Base-by-base conservation (phyloP, 2,329 filamentous ascomycete species). In the Calonectria hongkongensis region DNA sequence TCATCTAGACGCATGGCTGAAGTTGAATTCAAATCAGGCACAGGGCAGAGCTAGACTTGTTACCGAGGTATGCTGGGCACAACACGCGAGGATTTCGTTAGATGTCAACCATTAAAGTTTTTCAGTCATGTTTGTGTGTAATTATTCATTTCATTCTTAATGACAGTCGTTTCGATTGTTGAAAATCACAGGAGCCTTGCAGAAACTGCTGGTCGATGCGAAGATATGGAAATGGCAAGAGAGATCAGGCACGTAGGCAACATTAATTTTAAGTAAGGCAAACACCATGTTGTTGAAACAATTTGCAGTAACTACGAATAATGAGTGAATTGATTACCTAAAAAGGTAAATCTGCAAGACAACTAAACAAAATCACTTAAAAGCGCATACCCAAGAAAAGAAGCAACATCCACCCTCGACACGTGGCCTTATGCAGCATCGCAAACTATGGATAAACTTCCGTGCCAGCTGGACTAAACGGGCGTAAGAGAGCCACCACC, bases 401-500 rank as follows among this genome's bases (percentile, higher is more conserved):
- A 60, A 27, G 15, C 0, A 48, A 36, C 4, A 1, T n/a, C 27
- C 13, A 2, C 10, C 15, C 21, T 12, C 21, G 3, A 12, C 21
- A 15, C 21, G 8, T 41, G 10, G 21, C 54, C 25, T 13, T 27
- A 13, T 15, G 6, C 7, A 1, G 6, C 33, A 27, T 15, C 10
- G n/a, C 45, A 4, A 41, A 18, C 13, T 2, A 16, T 2, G 15
- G 5, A 25, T 9, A 16, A 21, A 10, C 16, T 5, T 12, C n/a
- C 15, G 3, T 16, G 15, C 8, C 21, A 27, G 27, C 28, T 33
- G n/a, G 15, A 15, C 36, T 69, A 69, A 54, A 36, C 47, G 15
- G 67, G 67, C 6, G 58, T 69, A 36, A 69, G 54, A 10, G 67
- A 69, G 13, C 67, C 67, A 36, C 67, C 67, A 7, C 67, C 56